Percentiles rank a stretch among this genome's conserved stretches.
These are phyloP conservation scores for Testicularia cyperi DNA, from an alignment of 1,284 basidiomycete genomes.

Conservation along the genomic window DNA sequence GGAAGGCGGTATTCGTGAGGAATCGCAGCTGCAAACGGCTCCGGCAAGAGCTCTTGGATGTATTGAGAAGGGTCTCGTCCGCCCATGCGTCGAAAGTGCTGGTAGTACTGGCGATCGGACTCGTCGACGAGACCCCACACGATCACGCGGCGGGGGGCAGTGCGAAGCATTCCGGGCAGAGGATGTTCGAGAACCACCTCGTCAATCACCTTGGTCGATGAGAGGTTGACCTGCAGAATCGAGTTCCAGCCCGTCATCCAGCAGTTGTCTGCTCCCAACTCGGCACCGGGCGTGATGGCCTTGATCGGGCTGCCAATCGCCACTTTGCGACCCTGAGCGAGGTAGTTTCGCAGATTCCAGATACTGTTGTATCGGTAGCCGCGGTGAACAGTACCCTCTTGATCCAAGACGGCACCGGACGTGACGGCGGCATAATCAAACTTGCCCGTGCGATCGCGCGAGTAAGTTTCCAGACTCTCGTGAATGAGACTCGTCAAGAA, in stretches of 20 bases:
- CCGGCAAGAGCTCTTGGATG: slow-evolving; percentile 3
- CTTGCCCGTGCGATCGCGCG: slow-evolving; percentile 18
- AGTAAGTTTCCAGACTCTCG: slow-evolving; percentile 14
- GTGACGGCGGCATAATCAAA: slow-evolving; percentile 23
- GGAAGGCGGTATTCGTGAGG: slow-evolving; percentile 8
- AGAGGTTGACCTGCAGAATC: slow-evolving; percentile 20
- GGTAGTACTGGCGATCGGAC: slow-evolving; percentile 12
- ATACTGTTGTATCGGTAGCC: slow-evolving; percentile 30
- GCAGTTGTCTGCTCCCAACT: slow-evolving; percentile 9
- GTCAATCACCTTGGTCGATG: slow-evolving; percentile 20
- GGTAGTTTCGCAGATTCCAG: slow-evolving; percentile 21
- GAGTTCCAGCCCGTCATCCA: slow-evolving; percentile 37
- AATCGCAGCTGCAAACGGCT: slow-evolving; percentile 7
- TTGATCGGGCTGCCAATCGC: slow-evolving; percentile 30
- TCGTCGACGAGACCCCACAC: slow-evolving; percentile 26
- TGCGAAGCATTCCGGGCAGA: slow-evolving; percentile 18
- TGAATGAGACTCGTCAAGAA: slow-evolving; percentile 21
- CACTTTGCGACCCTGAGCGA: slow-evolving; percentile 29
- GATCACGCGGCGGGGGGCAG: slow-evolving; percentile 17
- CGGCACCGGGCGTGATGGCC: slow-evolving; percentile 28
- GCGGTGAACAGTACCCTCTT: slow-evolving; percentile 22
- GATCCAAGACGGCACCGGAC: slow-evolving; percentile 17
- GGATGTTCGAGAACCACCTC: slow-evolving; percentile 27
- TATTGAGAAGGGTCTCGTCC: slow-evolving; percentile 8
- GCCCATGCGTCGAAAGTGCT: slow-evolving; percentile 7